Evolutionary conservation across 164 flowering plant species (phyloP), one percentile per base, ranked within the genome.

Genomic region (Protea cynaroides): DNA sequence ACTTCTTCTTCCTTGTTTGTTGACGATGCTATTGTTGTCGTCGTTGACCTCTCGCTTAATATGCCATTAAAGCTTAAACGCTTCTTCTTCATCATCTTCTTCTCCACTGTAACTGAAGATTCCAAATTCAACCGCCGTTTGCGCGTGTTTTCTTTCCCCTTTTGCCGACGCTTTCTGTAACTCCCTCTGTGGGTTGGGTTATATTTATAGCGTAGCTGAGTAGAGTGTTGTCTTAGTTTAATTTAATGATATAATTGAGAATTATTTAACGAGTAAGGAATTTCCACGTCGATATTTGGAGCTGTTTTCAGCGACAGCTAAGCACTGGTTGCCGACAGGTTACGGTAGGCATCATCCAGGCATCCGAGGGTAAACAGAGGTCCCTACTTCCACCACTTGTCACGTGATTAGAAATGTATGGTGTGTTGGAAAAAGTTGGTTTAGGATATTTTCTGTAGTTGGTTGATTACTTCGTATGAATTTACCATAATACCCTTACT

Each of bases 141-240:
- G n/a, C n/a, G n/a, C n/a, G n/a, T n/a, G n/a, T n/a, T n/a, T n/a
- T n/a, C n/a, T n/a, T n/a, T n/a, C 18, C 4, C 65, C 51, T 24
- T 62, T 65, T 72, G 79, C 83, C 80, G 83, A 80, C 83, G 77
- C 76, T 62, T 53, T 24, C 62, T 36, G 46, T 25, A 12, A 36
- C 61, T 34, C 29, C n/a, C n/a, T n/a, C n/a, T n/a, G n/a, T n/a
- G n/a, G n/a, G n/a, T n/a, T 13, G 9, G 59, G 13, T 25, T 40
- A 14, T 60, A 65, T 46, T 44, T 2, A 47, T 18, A 56, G n/a
- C n/a, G n/a, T n/a, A n/a, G n/a, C n/a, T n/a, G n/a, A n/a, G n/a
- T n/a, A n/a, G n/a, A n/a, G n/a, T n/a, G n/a, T n/a, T n/a, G n/a
- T n/a, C n/a, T n/a, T n/a, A n/a, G n/a, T n/a, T n/a, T n/a, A n/a